Base-by-base conservation (phyloP, 306 rosid genomes). In the Acacia acuminata region DNA sequence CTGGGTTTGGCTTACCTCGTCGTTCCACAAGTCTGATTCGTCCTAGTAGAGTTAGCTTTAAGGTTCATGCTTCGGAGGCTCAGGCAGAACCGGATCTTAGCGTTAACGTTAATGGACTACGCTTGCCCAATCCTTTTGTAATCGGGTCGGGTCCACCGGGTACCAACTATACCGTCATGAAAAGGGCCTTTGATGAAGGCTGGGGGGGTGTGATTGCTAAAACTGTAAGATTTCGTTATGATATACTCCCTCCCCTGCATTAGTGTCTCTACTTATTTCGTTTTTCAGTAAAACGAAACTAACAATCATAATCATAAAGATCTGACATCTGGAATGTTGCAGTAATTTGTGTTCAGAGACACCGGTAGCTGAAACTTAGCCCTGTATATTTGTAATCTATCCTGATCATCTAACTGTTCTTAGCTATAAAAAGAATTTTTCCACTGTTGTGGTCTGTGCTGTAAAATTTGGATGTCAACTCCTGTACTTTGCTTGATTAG, bases 171-270 rank as follows among this genome's bases (percentile, higher is more conserved):
- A 96, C 98, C 44, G 99, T 96, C 72, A 96, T 96, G 99, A 96
- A 96, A 75, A 92, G 92, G 77, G 98, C 99, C 67, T 96, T 96
- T 77, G 99, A 96, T 80, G 99, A 96, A 89, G 99, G 99, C 2
- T 96, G 99, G 99, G 99, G 99, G 20, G 98, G 93, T 66, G 98
- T 96, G 82, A 96, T 96, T 78, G 99, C 98, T 34, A 96, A 96
- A 84, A 96, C 99, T 90, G 99, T 96, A 85, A 87, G 96, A 63
- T 60, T 66, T 77, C 32, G 10, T 43, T 19, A 3, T 15, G 22
- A 8, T 56, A 19, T n/a, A 48, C 10, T 19, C n/a, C 68, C 9
- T 34, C n/a, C 24, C 11, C 34, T 47, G 53, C 14, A 43, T 60
- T 50, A 22, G 60, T 11, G 63, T 86, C 25, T 60, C 24, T 61